Base-by-base conservation (phyloP, 2,329 filamentous ascomycete genomes). In the Microthyrium microscopicum region DNA sequence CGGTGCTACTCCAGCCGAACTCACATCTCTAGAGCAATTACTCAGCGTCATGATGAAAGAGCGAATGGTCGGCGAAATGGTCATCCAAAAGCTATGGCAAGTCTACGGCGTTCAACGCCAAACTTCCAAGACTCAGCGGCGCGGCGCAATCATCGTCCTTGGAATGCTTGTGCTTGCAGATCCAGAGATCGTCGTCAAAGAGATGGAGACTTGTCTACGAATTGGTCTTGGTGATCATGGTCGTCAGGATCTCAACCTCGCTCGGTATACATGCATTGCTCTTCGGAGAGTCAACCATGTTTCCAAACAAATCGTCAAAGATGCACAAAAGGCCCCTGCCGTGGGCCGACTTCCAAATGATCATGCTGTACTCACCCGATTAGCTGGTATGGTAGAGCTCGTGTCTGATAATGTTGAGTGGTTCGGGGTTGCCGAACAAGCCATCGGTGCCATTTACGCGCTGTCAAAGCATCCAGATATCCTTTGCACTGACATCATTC, bases 21-120 rank as follows among this genome's bases (percentile, higher is more conserved):
- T 98, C 35, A 98, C 89, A 0, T 95, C 84, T 29, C 65, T 98
- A 6, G 89, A 98, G 55, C 89, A 98, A 55, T 65, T 98, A 3
- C 65, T 98, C 5, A 83, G 81, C 40, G 95, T 84, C 0, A 98
- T 98, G 89, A 93, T 94, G 82, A 91, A 85, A 56, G 76, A 77
- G 24, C 82, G 83, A 11, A 70, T 85, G 52, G 76, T 98, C 40
- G 77, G 81, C 2, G 83, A 91, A 15, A 62, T 78, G 1, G 87
- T 98, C 31, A 69, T 95, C 31, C 69, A 78, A 33, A 98, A 95
- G 60, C 63, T 98, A 5, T 98, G 91, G 89, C 84, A 93, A 49
- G 85, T 98, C 3, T 98, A 98, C 49, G 83, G 87, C 25, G 77
- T 94, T 28, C 85, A 93, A 49, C 89, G 77, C 58, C 76, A 81